Evolutionary conservation across 2,329 filamentous ascomycete genomes (phyloP).

Genomic region (Claviceps arundinis): DNA sequence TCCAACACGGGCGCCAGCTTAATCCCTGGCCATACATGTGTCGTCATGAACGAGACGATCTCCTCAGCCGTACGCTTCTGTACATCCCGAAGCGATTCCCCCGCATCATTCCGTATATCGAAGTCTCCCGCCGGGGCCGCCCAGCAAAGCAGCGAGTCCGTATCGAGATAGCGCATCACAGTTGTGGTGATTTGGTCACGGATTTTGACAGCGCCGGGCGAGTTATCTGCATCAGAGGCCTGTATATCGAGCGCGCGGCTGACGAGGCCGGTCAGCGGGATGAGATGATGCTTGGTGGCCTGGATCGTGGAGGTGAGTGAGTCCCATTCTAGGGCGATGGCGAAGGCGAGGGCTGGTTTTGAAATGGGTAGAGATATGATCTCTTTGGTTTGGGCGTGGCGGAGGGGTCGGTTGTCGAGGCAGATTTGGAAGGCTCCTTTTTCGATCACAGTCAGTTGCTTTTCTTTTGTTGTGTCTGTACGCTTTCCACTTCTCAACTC

Average conservation of each 20-base stretch:
- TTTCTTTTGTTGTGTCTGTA: neutral
- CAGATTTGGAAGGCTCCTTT: slow-evolving; percentile 42
- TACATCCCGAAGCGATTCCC: slow-evolving; percentile 52
- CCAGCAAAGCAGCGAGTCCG: slow-evolving; percentile 89
- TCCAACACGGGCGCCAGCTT: slow-evolving; percentile 71
- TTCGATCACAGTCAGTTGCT: neutral
- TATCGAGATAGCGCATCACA: slow-evolving; percentile 76
- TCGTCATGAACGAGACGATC: slow-evolving; percentile 58
- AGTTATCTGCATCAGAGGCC: slow-evolving; percentile 41
- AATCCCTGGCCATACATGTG: slow-evolving; percentile 71
- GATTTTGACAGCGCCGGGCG: slow-evolving; percentile 32
- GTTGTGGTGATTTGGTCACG: slow-evolving; percentile 52
- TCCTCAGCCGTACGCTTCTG: slow-evolving; percentile 58
- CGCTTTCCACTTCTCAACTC: neutral
- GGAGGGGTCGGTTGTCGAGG: slow-evolving; percentile 67
- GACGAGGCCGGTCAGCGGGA: slow-evolving; percentile 75
- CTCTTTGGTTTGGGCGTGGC: slow-evolving; percentile 59
- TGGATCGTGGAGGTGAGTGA: slow-evolving; percentile 68
- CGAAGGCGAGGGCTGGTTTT: slow-evolving; percentile 72
- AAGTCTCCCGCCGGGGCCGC: slow-evolving; percentile 42
- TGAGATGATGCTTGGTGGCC: slow-evolving; percentile 72
- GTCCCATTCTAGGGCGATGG: slow-evolving; percentile 91
- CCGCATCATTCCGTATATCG: slow-evolving; percentile 30
- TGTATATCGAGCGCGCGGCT: slow-evolving; percentile 75
- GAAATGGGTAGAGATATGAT: slow-evolving; percentile 57